These are phyloP conservation scores for Coemansia sp. DNA, from an alignment of 192 early-diverging fungal genomes.

Conservation along the genomic window DNA sequence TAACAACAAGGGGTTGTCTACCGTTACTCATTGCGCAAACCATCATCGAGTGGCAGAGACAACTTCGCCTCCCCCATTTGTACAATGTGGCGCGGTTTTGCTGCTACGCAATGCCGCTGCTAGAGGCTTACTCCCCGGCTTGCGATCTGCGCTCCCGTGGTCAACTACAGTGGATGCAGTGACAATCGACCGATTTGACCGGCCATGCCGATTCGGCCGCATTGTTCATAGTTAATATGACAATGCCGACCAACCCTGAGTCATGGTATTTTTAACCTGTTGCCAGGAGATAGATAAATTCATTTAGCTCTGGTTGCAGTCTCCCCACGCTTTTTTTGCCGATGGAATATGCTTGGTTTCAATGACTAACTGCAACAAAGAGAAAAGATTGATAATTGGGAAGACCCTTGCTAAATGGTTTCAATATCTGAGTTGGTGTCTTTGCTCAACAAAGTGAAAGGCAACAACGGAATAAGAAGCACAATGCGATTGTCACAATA, in stretches of 20 bases:
- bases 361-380: not conserved
- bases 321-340: not conserved
- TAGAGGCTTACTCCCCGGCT: not conserved
- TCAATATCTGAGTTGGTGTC: not conserved
- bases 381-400: no score
- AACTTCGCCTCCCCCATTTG: not conserved
- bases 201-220: not conserved
- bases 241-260: not conserved
- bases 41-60: not conserved
- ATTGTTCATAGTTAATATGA: not conserved
- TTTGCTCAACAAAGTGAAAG: slow-evolving; percentile 1
- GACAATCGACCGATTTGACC: not conserved
- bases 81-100: not conserved
- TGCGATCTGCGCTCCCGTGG: not conserved
- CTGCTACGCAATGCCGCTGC: not conserved
- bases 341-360: not conserved
- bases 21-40: not conserved
- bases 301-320: no score
- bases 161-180: not conserved
- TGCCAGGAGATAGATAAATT: not conserved
- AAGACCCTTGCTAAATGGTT: not conserved
- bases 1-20: not conserved
- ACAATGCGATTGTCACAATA: not conserved
- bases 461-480: not conserved
- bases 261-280: not conserved